Base-by-base conservation (phyloP, 2,329 filamentous ascomycete genomes). In the Rosellinia necatrix region DNA sequence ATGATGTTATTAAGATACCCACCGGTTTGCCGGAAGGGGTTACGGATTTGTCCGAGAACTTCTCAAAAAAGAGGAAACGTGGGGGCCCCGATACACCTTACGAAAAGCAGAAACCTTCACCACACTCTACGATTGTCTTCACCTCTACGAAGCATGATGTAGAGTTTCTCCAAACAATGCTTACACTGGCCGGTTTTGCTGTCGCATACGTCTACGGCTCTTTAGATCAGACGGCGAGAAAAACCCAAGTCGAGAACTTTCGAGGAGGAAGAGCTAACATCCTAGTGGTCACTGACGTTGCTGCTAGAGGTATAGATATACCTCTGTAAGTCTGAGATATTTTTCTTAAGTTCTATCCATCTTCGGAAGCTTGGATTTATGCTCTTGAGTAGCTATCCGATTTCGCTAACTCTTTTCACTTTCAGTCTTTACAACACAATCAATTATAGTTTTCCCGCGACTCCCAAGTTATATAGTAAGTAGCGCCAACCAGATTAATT, bases 381-480 rank as follows among this genome's bases (percentile, higher is more conserved):
- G n/a, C n/a, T 32, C 10, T 15, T 38, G n/a, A n/a, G n/a, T n/a
- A n/a, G n/a, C n/a, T n/a, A n/a, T n/a, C n/a, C n/a, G n/a, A n/a
- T n/a, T n/a, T n/a, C n/a, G n/a, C n/a, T n/a, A n/a, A n/a, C n/a
- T n/a, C n/a, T n/a, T n/a, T n/a, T n/a, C n/a, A n/a, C 84, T 97
- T 19, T 7, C 27, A 59, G 58, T 42, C 81, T 99, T 30, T 92
- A 91, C 53, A 97, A 99, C 70, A 94, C 99, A 56, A 93, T 99
- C 78, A 97, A 99, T 78, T 99, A 96, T 74, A 93, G 97, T 70
- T 99, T 99, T 63, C 93, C 94, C 3, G 90, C 93, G 1, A 94
- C 97, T 68, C 91, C 94, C 17, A 99, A 99, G 75, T 87, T 99
- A 37, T 99, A 96, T 67, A 29, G 58, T 60, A 60, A 43, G 58